Conservation (phyloP, 768 basidiomycete species). For the Boletus subcaerulescens region DNA sequence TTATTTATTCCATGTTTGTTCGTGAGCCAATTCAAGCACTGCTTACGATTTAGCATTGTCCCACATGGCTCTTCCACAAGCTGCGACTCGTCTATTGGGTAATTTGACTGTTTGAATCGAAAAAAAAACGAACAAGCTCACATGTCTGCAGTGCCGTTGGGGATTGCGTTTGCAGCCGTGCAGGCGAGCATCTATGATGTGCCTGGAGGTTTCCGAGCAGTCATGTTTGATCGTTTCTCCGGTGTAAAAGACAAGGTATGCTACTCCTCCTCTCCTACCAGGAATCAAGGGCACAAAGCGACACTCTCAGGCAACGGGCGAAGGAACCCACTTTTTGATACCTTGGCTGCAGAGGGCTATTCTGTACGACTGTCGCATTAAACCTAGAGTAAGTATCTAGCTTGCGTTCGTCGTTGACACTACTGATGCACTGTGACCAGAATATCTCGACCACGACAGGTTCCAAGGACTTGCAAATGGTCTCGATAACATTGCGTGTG, state of each 20-base stretch:
- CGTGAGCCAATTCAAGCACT: neutral
- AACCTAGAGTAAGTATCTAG: conserved; percentile 70
- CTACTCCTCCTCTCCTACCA: neutral
- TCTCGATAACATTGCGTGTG: conserved; percentile 93
- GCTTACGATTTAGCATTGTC: neutral
- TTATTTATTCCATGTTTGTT: conserved; percentile 30
- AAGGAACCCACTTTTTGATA: conserved; percentile 95
- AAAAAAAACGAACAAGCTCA: conserved; percentile 10
- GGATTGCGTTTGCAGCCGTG: conserved; percentile 40
- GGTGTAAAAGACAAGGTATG: conserved; percentile 81
- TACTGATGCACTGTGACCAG: conserved; percentile 38
- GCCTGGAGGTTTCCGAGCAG: conserved; percentile 89
- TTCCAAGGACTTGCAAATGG: conserved; percentile 98
- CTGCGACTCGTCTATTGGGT: conserved; percentile 50
- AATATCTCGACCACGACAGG: conserved; percentile 99
- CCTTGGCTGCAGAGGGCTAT: conserved; percentile 97
- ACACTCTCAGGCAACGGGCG: conserved; percentile 67
- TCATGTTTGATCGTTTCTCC: conserved; percentile 97
- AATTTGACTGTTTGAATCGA: conserved; percentile 10
- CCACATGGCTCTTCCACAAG: conserved; percentile 51
- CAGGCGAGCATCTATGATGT: conserved; percentile 67
- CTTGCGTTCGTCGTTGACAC: neutral
- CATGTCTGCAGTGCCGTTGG: conserved; percentile 31
- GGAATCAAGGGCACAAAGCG: neutral
- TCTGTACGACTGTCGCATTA: conserved; percentile 95